phyloP scores from a whole-genome alignment of 2,329 filamentous ascomycete genomes.

The Didymella sp. region DNA sequence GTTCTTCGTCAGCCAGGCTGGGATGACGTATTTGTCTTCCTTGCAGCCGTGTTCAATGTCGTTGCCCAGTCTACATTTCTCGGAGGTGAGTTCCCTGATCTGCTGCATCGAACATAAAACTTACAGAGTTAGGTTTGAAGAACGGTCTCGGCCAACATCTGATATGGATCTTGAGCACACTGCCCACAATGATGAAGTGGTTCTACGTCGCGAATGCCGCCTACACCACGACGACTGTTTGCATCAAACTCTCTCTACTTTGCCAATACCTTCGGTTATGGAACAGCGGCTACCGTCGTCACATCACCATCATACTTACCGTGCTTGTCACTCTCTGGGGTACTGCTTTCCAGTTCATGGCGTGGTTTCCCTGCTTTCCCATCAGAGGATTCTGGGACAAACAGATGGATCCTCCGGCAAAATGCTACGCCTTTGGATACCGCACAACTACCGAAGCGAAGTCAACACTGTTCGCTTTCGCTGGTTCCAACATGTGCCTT shows the following conservation, averaged over 20 bases:
- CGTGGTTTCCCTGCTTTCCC: constrained; percentile 42
- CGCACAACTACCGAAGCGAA: constrained; percentile 23
- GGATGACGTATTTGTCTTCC: constrained; percentile 7
- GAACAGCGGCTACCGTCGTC: constrained; percentile 23
- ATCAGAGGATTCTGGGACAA: constrained; percentile 32
- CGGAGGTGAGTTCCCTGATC: background rate
- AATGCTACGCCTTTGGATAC: constrained; percentile 39
- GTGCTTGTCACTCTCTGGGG: constrained; percentile 34
- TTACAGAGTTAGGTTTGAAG: background rate
- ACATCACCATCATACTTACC: constrained; percentile 22
- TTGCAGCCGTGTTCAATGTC: constrained; percentile 7
- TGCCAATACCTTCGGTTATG: constrained; percentile 45
- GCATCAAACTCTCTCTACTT: constrained; percentile 36
- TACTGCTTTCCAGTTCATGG: constrained; percentile 34
- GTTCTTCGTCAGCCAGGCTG: constrained; percentile 2
- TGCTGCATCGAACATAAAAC: background rate
- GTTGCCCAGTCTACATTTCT: constrained; percentile 1
- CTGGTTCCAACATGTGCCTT: constrained; percentile 41
- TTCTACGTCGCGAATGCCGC: constrained; percentile 11
- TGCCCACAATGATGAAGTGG: constrained; percentile 9
- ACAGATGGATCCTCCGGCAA: constrained; percentile 19
- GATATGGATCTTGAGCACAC: background rate
- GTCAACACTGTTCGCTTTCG: constrained; percentile 29
- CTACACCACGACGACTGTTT: constrained; percentile 7
- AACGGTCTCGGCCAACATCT: constrained; percentile 7